A percentile compares a stretch with the other conserved stretches of the same genome.
phyloP scores from a whole-genome alignment of 169 alveolate species.

The Cryptosporidium meleagridis region DNA sequence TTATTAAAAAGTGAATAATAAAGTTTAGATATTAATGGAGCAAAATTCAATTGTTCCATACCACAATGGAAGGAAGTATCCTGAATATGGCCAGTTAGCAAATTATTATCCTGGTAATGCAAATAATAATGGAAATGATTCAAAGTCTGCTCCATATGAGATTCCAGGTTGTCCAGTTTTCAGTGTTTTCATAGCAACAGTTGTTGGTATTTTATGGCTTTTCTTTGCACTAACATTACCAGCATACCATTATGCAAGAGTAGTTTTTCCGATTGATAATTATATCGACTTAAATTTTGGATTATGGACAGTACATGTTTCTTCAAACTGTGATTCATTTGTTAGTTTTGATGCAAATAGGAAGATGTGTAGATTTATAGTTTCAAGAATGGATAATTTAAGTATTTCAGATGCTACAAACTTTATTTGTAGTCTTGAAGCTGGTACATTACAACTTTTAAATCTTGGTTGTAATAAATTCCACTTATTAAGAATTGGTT shows the following conservation, averaged over 20 bases:
- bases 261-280: constrained; percentile 71
- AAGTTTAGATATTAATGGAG: constrained; percentile 49
- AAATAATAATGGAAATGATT: constrained; percentile 11
- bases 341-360: constrained; percentile 47
- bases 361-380: constrained; percentile 40
- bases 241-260: constrained; percentile 72
- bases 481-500: constrained; percentile 52
- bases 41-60: constrained; percentile 65
- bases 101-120: constrained; percentile 1
- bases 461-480: constrained; percentile 72
- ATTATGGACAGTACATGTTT: constrained; percentile 62
- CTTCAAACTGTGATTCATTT: constrained; percentile 68
- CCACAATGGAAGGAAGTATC: constrained; percentile 39
- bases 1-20: neutral
- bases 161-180: constrained; percentile 74
- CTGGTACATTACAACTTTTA: constrained; percentile 51
- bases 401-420: constrained; percentile 74
- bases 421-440: constrained; percentile 71
- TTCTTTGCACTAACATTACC: constrained; percentile 67
- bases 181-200: constrained; percentile 61
- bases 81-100: constrained; percentile 48
- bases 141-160: constrained; percentile 60
- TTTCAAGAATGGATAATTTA: constrained; percentile 64
- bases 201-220: constrained; percentile 67
- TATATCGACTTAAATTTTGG: constrained; percentile 68